These are phyloP conservation scores for Bidens hawaiensis DNA, from an alignment of 140 eudicot genomes.

Conservation along the genomic window DNA sequence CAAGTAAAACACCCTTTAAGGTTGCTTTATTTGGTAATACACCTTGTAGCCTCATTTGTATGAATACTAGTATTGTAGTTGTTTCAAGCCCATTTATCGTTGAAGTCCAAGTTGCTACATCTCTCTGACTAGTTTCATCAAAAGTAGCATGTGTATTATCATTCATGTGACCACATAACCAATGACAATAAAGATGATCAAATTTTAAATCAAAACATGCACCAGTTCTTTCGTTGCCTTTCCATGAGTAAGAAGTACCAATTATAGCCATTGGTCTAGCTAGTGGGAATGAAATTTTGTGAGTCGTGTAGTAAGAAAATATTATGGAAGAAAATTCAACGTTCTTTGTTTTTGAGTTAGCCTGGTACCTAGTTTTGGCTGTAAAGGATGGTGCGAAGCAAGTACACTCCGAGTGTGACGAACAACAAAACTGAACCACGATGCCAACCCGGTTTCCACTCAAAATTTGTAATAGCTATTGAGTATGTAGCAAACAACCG, in stretches of 20 bases:
- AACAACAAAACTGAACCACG: background rate
- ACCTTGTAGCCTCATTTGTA: slow-evolving; percentile 44
- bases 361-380: background rate
- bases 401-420: background rate
- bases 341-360: background rate
- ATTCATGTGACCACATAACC: slow-evolving; percentile 58
- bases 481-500: background rate
- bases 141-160: slow-evolving; percentile 49
- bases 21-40: slow-evolving; percentile 58
- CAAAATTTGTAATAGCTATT: background rate
- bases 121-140: slow-evolving; percentile 44
- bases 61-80: slow-evolving; percentile 51
- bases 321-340: background rate
- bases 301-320: too few relatives aligned
- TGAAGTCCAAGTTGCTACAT: slow-evolving; percentile 82
- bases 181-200: too few relatives aligned
- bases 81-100: slow-evolving; percentile 56
- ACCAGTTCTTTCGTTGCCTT: too few relatives aligned
- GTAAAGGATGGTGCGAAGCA: background rate
- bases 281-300: too few relatives aligned
- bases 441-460: background rate
- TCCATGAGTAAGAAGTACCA: too few relatives aligned
- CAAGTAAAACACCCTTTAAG: slow-evolving; percentile 59
- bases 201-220: too few relatives aligned
- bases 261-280: too few relatives aligned